Base-by-base conservation (phyloP, 768 basidiomycete genomes). In the Boletus pseudopeckii region DNA sequence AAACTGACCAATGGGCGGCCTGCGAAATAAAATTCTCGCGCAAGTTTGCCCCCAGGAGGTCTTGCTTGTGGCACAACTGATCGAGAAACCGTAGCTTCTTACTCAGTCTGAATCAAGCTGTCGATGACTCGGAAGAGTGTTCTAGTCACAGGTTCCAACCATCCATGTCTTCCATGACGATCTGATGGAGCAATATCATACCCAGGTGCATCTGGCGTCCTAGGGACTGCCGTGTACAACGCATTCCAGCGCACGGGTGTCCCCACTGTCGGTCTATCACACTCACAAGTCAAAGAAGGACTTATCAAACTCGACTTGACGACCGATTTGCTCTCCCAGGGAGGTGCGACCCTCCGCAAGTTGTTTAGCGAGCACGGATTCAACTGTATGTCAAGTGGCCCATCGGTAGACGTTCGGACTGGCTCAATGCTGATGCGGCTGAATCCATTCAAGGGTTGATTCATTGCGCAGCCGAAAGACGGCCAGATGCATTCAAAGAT, bases 401-500 rank as follows among this genome's bases (percentile, higher is more conserved):
- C 17, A 13, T n/a, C 13, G 5, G 5, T 7, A 15, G 44, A 17
- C 2, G 10, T 2, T n/a, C n/a, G n/a, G 33, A 20, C 45, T 50
- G 36, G 36, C 45, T 47, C 22, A 26, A n/a, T 40, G 32, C 51
- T 53, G 46, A 62, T 58, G 30, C 24, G 10, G 39, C 26, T 20
- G 17, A 44, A 34, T 52, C 22, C 11, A 39, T 52, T 40, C 61
- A 64, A 88, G 86, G 88, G 84, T 83, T 98, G 37, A 84, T 98
- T 15, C 96, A 98, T 65, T 97, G 94, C 64, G 96, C 96, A 14
- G 96, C 96, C 2, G 95, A 98, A 72, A 74, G 96, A 56, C 76
- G 94, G 41, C 93, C 95, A 5, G 94, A 98, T 65, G 89, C 92
- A 13, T 94, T 92, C 52, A 92, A 96, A 69, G 88, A 88, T 75